Evolutionary conservation across 1,284 basidiomycete species (phyloP).

Genomic region (Puccinia hordei): DNA sequence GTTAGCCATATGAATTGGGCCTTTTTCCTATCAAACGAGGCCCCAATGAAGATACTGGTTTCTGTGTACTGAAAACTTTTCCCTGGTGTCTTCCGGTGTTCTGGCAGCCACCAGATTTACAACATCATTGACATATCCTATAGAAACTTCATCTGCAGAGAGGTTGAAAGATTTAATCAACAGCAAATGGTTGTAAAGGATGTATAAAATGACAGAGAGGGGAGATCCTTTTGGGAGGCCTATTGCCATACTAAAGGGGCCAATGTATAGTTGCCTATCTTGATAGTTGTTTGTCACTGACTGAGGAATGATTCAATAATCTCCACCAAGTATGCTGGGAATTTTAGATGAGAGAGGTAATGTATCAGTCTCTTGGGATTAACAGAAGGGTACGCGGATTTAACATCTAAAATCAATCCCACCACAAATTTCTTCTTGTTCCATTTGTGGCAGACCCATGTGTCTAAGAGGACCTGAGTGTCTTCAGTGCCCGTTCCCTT

Average conservation of each 20-base stretch:
- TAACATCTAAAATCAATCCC: slow-evolving; percentile 14
- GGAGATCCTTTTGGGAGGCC: not conserved
- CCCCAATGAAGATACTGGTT: too few species aligned
- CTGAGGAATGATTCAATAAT: slow-evolving; percentile 1
- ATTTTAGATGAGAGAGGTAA: not conserved
- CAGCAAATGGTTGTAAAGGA: slow-evolving; percentile 11
- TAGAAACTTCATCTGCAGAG: not conserved
- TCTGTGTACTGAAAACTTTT: too few species aligned
- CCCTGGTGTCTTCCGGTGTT: not conserved
- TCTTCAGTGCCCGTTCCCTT: not conserved
- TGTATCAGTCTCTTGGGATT: not conserved
- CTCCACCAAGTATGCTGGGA: not conserved
- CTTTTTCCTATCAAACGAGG: too few species aligned
- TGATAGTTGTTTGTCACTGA: not conserved
- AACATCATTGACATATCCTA: slow-evolving; percentile 25
- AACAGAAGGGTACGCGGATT: slow-evolving; percentile 27
- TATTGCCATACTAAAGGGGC: not conserved
- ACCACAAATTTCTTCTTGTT: too few species aligned
- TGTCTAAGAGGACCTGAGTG: too few species aligned
- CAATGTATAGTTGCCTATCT: not conserved
- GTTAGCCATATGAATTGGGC: too few species aligned
- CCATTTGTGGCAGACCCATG: too few species aligned
- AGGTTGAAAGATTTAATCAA: not conserved
- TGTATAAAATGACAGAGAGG: slow-evolving; percentile 14
- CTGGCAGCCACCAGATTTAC: too few species aligned